A percentile compares a stretch with the other conserved stretches of the same genome.
These are phyloP conservation scores for Tricholoma bakamatsutake DNA, from an alignment of 768 basidiomycete genomes.

Conservation along the genomic window DNA sequence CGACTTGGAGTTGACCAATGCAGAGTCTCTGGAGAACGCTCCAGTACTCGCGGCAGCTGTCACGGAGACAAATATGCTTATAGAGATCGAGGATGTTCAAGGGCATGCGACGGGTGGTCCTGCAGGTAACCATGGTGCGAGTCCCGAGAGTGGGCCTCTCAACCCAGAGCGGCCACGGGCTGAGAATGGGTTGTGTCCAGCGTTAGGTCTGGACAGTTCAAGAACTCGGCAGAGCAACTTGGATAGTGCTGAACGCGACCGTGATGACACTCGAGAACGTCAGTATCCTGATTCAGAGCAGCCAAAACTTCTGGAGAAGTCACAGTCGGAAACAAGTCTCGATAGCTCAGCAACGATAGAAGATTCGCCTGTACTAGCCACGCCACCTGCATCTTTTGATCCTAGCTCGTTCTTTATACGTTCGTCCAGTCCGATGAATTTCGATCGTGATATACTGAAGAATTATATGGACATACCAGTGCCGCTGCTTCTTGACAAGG, in stretches of 20 bases:
- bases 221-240: neutral
- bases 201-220: no score
- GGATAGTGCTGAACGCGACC: neutral
- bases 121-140: neutral
- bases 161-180: neutral
- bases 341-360: conserved; percentile 8
- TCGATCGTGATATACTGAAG: conserved; percentile 2
- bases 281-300: neutral
- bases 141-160: neutral
- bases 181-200: neutral
- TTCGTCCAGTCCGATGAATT: conserved; percentile 6
- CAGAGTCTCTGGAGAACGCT: conserved; percentile 4
- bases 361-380: conserved; percentile 12
- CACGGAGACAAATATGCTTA: conserved; percentile 2
- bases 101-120: neutral
- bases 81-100: conserved; percentile 1
- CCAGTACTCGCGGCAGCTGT: neutral
- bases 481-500: conserved; percentile 4
- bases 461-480: conserved; percentile 10
- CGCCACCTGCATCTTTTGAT: neutral
- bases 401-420: conserved; percentile 9
- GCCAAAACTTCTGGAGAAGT: neutral
- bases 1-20: neutral
- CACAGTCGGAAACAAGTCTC: conserved; percentile 7
- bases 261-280: neutral